Percentiles rank a stretch among this genome's conserved stretches.
phyloP scores from a whole-genome alignment of 345 rosid genomes.

The Gossypium turneri region DNA sequence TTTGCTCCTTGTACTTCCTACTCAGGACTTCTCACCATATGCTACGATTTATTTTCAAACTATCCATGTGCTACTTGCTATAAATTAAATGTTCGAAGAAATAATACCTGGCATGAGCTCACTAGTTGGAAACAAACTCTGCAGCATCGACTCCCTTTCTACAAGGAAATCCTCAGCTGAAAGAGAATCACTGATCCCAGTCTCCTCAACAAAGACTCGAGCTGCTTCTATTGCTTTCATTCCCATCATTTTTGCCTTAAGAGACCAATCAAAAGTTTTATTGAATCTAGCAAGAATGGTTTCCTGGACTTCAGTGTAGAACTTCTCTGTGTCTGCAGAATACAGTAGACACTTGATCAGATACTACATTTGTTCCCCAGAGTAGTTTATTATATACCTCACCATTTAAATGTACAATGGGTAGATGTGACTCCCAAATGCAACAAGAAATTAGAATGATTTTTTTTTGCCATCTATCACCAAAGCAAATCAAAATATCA shows the following conservation, averaged over 20 bases:
- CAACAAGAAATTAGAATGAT: neutral
- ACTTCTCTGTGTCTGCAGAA: conserved; percentile 82
- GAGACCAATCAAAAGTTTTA: conserved; percentile 86
- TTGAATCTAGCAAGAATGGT: conserved; percentile 74
- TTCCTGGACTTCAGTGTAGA: conserved; percentile 88
- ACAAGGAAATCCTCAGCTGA: conserved; percentile 73
- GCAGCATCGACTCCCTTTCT: conserved; percentile 81
- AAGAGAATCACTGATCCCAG: conserved; percentile 76
- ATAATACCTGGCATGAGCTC: conserved; percentile 78
- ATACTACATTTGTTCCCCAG: neutral
- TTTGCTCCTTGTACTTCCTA: neutral
- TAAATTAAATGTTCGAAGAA: neutral
- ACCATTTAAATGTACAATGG: too few species aligned
- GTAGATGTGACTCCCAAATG: neutral
- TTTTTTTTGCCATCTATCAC: neutral
- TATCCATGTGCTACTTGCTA: neutral
- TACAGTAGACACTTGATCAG: conserved; percentile 5
- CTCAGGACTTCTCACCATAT: neutral
- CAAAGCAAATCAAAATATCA: neutral
- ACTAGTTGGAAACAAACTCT: conserved; percentile 64
- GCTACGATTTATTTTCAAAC: neutral
- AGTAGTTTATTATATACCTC: neutral
- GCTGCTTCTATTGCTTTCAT: conserved; percentile 85
- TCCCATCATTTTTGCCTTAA: conserved; percentile 97
- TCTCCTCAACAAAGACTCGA: conserved; percentile 69